Base-by-base conservation (phyloP, 108 stramenopile species). In the Asterionellopsis glacialis region DNA sequence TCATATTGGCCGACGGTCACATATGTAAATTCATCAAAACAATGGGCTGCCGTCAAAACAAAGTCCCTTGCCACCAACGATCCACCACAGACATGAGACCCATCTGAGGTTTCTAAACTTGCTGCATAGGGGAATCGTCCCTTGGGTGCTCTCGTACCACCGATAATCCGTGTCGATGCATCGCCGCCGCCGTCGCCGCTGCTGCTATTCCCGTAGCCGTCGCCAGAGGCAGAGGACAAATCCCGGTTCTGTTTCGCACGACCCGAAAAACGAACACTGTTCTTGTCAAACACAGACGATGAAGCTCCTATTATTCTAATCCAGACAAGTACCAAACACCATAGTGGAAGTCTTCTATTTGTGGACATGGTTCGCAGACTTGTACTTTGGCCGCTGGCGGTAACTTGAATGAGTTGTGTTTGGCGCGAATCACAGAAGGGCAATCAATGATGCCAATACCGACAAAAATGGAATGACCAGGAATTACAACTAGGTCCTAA, bases 1-100 rank as follows among this genome's bases (percentile, higher is more conserved):
- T 80, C 69, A 19, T 64, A 70, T 45, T 62, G 51, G 26, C 80
- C 78, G 28, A 85, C 57, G 0, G 74, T 61, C 13, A 65, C 79
- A 41, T 54, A 51, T 50, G 58, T 19, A 39, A 39, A 57, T 57
- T n/a, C 68, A 19, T 68, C 63, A 1, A 61, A 56, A 61, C 87
- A 89, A 69, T 89, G 87, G 0, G 82, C 76, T 19, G 87, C 87
- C 10, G 82, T 81, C 42, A 89, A 41, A 11, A 89, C 73, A 12
- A 85, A 66, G 58, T 89, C 87, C 6, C 74, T 73, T 2, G 87
- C 83, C 18, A 89, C 64, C n/a, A 88, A 33, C 0, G 76, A 49
- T 22, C 87, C 87, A 9, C 83, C 87, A 57, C 87, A 88, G 25
- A 65, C 48, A 42, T 68, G 78, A 3, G 19, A 27, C 15, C 80